Base-by-base conservation (phyloP, 1,139 yeast genomes). In the Diutina mesorugosa region DNA sequence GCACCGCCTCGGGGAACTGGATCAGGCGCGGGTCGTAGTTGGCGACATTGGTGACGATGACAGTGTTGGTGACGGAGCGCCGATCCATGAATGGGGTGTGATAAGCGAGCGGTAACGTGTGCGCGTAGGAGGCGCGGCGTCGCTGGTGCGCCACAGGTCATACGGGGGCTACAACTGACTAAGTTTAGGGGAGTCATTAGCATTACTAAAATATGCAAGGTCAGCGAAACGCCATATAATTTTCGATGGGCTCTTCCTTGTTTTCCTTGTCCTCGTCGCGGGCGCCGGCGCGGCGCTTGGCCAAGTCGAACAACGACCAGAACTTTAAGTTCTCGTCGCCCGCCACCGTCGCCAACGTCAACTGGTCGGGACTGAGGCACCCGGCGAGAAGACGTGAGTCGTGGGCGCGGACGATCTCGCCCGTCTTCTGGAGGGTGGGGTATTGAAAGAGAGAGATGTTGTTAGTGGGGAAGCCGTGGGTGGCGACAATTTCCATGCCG, bases 311-410 rank as follows among this genome's bases (percentile, higher is more conserved):
- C 35, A 95, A 78, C 63, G 89, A 86, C 95, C 96, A 95, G 72
- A 95, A 93, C 72, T 93, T 93, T 65, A 95, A 78, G 69, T 91
- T 93, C 69, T 95, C 99, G 70, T 95, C 99, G 6, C 96, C 95
- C 1, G 98, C 96, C 56, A 93, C 90, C 0, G 99, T 93, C 1
- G 97, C 99, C 59, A 91, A 72, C 0, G 95, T 89, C 57, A 88
- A 81, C 30, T 87, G 88, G 68, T 93, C 98, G 7, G 98, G 98
- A 54, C 96, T 88, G 57, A 93, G 69, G 57, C 91, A 84, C 35
- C 96, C 88, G 62, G 82, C 83, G 59, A 95, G 77, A 38, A 95
- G 90, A 62, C 99, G 79, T 14, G 95, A 83, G 62, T 90, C 97
- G 67, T 95, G 99, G 1, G 98, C 97, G 58, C 83, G 80, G 30